Evolutionary conservation across 495 filamentous ascomycete genomes (phyloP), one percentile per base, ranked within the genome.

Genomic region (Apiosordaria backusii): DNA sequence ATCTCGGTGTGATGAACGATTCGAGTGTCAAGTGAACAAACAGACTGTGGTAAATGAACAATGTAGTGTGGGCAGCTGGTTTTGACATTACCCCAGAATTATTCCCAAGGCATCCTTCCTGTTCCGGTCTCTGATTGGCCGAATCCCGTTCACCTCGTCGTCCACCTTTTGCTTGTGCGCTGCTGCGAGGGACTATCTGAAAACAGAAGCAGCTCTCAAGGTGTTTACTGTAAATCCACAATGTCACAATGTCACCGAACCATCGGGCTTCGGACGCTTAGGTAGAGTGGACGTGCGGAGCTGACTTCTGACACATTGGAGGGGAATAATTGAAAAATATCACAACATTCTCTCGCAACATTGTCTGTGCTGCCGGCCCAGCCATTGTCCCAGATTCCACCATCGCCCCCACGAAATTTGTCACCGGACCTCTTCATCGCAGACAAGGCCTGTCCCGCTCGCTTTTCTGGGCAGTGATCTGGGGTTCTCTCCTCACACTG

Each of bases 261-360:
- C 1, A 18, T 55, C 52, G 16, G 52, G n/a, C 18, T 16, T 53
- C 4, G 50, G 13, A 53, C 50, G 15, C 50, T 53, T 53, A 13
- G 50, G 16, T 3, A 21, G 16, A 6, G 40, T 50, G 16, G 50
- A 53, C 19, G 50, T 18, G 50, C 15, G 16, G 19, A 53, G 50
- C 50, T 21, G 50, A 13, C 3, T 4, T 53, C n/a, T 18, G 50
- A 53, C 16, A 16, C 50, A 53, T 53, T 53, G 50, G 3, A 3
- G 16, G 16, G 16, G 16, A 55, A 15, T 21, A n/a, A 23, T 62
- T 40, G 2, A 57, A 61, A 60, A 71, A 76, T 71, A 76, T 75
- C 65, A 67, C 74, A 72, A 70, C 72, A 76, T 75, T 75, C 52
- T 19, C 74, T 76, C 22, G 69, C 71, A 73, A 72, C 71, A 75